Evolutionary conservation across 1,284 basidiomycete species (phyloP).

Genomic region (Phylloporus sp.): DNA sequence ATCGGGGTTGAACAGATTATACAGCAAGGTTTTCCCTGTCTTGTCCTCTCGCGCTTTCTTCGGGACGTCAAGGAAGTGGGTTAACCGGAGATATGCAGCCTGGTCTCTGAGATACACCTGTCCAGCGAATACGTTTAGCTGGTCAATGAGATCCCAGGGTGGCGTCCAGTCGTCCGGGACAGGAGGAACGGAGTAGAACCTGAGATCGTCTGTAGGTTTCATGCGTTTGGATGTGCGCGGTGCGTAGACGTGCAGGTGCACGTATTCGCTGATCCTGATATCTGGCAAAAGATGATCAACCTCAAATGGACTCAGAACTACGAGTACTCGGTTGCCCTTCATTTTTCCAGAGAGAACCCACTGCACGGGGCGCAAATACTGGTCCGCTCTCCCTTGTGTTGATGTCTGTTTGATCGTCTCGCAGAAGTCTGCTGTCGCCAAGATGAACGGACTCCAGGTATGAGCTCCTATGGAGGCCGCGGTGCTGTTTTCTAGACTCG

Average conservation of each 20-base stretch:
- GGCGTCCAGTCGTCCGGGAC: background rate
- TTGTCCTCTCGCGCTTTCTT: conserved; percentile 32
- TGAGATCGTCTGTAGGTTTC: conserved; percentile 47
- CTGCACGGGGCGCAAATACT: conserved; percentile 51
- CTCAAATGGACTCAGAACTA: conserved; percentile 54
- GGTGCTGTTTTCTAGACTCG: conserved; percentile 9
- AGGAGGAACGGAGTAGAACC: conserved; percentile 43
- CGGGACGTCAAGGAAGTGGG: conserved; percentile 2
- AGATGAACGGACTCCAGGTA: conserved; percentile 19
- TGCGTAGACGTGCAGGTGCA: conserved; percentile 51
- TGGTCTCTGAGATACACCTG: conserved; percentile 5
- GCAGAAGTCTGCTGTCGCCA: conserved; percentile 38
- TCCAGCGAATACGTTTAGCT: conserved; percentile 39
- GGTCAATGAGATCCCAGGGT: conserved; percentile 7
- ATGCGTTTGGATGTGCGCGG: conserved; percentile 45
- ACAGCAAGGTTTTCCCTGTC: too few species aligned
- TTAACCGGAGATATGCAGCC: background rate
- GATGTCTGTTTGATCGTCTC: background rate
- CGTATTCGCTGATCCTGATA: conserved; percentile 43
- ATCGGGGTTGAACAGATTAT: too few species aligned
- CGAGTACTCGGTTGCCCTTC: conserved; percentile 25
- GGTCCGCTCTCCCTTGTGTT: conserved; percentile 16
- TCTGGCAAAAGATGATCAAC: conserved; percentile 47
- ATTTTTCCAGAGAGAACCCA: conserved; percentile 45
- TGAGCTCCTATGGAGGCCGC: background rate